These are phyloP conservation scores for Penicillium cosmopolitanum DNA, from an alignment of 495 filamentous ascomycete genomes.

Conservation along the genomic window DNA sequence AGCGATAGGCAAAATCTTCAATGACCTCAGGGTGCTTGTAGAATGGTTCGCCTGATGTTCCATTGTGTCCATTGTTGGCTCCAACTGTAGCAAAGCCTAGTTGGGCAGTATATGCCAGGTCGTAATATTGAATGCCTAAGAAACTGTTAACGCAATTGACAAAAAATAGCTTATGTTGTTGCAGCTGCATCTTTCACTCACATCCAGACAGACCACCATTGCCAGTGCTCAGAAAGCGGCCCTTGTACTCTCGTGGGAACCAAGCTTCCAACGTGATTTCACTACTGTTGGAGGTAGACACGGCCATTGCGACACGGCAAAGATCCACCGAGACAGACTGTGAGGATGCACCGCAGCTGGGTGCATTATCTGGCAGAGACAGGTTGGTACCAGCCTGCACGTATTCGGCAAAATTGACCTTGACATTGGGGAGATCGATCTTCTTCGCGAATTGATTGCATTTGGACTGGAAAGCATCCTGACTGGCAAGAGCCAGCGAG, in stretches of 20 bases:
- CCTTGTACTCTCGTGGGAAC: slow-evolving; percentile 57
- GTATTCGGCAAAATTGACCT: slow-evolving; percentile 44
- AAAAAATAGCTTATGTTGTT: neutral
- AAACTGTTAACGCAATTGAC: neutral
- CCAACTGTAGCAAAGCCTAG: slow-evolving; percentile 60
- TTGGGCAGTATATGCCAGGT: slow-evolving; percentile 45
- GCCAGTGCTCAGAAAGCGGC: slow-evolving; percentile 57
- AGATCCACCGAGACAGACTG: slow-evolving; percentile 52
- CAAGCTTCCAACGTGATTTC: slow-evolving; percentile 61
- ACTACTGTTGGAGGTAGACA: slow-evolving; percentile 56
- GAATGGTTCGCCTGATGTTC: slow-evolving; percentile 54
- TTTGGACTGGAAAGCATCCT: slow-evolving; percentile 35
- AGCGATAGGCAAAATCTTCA: slow-evolving; percentile 52
- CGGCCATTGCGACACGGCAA: slow-evolving; percentile 60
- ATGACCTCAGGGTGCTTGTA: slow-evolving; percentile 55
- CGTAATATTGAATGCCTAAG: slow-evolving; percentile 51
- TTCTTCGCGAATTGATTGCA: slow-evolving; percentile 36
- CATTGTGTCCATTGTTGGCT: slow-evolving; percentile 62
- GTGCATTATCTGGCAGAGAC: slow-evolving; percentile 47
- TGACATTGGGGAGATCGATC: slow-evolving; percentile 41
- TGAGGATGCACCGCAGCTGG: slow-evolving; percentile 43
- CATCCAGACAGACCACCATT: slow-evolving; percentile 62
- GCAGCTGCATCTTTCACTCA: slow-evolving; percentile 24
- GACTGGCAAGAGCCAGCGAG: slow-evolving; percentile 29
- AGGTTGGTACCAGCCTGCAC: slow-evolving; percentile 53